phyloP scores from a whole-genome alignment of 208 protist species.

The Leishmania tropica region DNA sequence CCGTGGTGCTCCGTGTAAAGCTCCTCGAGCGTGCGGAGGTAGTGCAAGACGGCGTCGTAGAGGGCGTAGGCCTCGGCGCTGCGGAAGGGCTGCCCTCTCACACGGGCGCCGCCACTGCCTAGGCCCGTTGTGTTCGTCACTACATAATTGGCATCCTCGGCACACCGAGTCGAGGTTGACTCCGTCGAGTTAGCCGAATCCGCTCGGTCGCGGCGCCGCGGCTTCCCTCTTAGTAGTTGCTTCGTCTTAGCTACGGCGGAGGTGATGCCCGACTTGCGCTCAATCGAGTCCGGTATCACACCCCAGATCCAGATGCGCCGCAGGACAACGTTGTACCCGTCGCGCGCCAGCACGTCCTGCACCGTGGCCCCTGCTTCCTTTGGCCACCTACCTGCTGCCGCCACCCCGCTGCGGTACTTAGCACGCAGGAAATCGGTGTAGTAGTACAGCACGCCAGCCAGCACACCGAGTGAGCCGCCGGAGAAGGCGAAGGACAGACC shows the following conservation, averaged over 20 bases:
- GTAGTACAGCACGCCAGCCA: constrained; percentile 53
- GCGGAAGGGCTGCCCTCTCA: constrained; percentile 35
- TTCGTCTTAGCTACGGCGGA: constrained; percentile 6
- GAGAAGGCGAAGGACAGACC: constrained; percentile 55
- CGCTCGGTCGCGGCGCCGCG: constrained; percentile 7
- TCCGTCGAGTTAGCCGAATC: background rate
- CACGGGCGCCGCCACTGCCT: background rate
- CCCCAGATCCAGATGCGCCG: constrained; percentile 60
- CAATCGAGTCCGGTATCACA: constrained; percentile 28
- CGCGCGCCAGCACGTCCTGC: constrained; percentile 28
- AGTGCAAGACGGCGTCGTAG: constrained; percentile 61
- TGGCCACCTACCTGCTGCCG: constrained; percentile 9
- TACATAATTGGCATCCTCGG: constrained; percentile 4
- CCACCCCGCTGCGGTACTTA: constrained; percentile 35
- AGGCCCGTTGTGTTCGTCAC: constrained; percentile 16
- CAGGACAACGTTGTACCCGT: constrained; percentile 58
- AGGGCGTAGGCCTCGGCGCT: constrained; percentile 49
- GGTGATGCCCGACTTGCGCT: background rate
- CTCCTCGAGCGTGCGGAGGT: constrained; percentile 41
- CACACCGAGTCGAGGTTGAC: background rate
- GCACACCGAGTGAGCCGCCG: constrained; percentile 56
- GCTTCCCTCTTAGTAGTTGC: constrained; percentile 13
- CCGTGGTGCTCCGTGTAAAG: constrained; percentile 32
- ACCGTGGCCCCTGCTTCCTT: constrained; percentile 32
- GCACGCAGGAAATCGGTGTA: constrained; percentile 42